Percentiles rank a stretch among this genome's conserved stretches.
Conservation (phyloP, 176 grass and related monocot genomes). For the Pontederia paniculata region DNA sequence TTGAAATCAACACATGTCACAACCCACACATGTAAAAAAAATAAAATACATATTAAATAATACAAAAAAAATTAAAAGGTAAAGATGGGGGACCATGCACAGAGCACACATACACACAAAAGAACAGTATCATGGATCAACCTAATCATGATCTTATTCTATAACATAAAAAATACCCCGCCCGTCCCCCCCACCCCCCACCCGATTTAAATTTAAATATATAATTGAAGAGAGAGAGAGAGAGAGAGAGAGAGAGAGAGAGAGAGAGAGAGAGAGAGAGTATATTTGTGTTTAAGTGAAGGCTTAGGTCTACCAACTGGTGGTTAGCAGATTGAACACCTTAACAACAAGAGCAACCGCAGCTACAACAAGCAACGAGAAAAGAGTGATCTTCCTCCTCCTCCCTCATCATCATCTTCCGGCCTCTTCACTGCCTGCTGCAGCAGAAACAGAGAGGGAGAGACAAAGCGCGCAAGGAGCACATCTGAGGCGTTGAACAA, state of each 20-base stretch:
- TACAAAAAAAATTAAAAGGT: neutral
- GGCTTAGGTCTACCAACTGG: constrained; percentile 52
- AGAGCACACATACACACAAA: neutral
- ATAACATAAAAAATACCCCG: neutral
- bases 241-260: neutral
- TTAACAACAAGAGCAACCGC: constrained; percentile 12
- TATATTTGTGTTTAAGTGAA: constrained; percentile 26
- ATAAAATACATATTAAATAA: neutral
- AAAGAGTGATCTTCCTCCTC: neutral
- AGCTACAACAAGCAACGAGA: too few species aligned
- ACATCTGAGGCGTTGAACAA: neutral
- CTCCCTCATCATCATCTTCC: constrained; percentile 4
- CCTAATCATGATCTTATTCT: neutral
- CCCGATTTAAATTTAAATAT: neutral
- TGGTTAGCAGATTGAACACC: constrained; percentile 40
- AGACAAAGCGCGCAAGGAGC: neutral
- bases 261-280: constrained; percentile 9
- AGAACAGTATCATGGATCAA: too few species aligned
- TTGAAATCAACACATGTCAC: constrained; percentile 7
- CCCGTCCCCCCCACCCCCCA: neutral
- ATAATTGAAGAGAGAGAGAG: neutral
- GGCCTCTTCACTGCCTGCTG: constrained; percentile 4
- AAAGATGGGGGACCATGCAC: neutral
- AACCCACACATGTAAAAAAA: neutral
- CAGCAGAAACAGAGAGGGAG: neutral